These are phyloP conservation scores for Cymodocea nodosa DNA, from an alignment of 116 monocot species.

Conservation along the genomic window DNA sequence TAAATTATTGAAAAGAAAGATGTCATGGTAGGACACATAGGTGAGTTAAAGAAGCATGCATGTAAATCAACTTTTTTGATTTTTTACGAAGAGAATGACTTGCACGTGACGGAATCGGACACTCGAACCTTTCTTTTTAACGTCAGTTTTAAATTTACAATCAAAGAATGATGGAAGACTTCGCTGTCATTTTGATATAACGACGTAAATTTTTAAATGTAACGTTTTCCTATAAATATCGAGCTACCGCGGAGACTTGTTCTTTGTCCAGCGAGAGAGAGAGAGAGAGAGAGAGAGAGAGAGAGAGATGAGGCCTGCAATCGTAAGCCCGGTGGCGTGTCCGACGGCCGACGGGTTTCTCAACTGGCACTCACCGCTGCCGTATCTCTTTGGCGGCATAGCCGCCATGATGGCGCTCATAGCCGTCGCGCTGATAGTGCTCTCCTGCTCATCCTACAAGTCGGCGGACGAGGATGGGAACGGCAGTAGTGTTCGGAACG, in stretches of 20 bases:
- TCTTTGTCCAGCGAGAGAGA: not conserved
- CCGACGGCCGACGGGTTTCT: not conserved
- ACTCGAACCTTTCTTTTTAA: too few species aligned
- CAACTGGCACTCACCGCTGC: conserved; percentile 18
- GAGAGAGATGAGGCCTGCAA: not conserved
- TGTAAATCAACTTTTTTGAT: too few species aligned
- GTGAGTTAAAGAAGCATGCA: too few species aligned
- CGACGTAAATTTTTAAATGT: too few species aligned
- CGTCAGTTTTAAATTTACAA: too few species aligned
- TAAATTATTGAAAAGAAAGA: too few species aligned
- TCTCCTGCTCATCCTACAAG: conserved; percentile 18
- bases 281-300: not conserved
- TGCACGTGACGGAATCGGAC: too few species aligned
- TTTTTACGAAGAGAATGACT: too few species aligned
- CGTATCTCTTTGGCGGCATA: conserved; percentile 25
- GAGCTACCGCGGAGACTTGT: not conserved
- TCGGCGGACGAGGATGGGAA: not conserved
- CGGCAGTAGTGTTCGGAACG: too few species aligned
- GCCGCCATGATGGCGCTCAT: conserved; percentile 21
- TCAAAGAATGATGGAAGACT: too few species aligned
- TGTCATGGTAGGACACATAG: too few species aligned
- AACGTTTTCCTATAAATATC: not conserved
- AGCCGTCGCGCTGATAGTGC: conserved; percentile 16
- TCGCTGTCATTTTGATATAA: too few species aligned
- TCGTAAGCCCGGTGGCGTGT: not conserved